A percentile compares a stretch with the other conserved stretches of the same genome.
phyloP scores from a whole-genome alignment of 257 asterid genomes.

The Rubia yunnanensis region DNA sequence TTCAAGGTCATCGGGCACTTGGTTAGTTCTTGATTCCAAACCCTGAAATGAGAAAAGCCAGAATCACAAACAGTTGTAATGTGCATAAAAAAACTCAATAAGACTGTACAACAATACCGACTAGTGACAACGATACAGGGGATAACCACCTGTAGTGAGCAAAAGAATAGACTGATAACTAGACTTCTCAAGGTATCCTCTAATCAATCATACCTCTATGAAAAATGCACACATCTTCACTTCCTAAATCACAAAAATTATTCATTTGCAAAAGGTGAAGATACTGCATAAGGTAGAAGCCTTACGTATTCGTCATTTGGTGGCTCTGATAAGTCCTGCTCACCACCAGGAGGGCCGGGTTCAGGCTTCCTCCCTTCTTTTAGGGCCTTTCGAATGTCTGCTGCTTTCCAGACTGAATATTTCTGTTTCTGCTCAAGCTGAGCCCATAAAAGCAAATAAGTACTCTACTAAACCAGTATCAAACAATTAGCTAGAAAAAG shows the following conservation, averaged over 20 bases:
- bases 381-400: constrained; percentile 90
- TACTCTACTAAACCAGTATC: background rate
- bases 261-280: background rate
- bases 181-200: background rate
- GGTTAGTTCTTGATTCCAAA: constrained; percentile 29
- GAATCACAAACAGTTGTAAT: constrained; percentile 3
- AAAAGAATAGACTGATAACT: background rate
- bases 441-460: constrained; percentile 13
- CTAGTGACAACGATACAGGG: background rate
- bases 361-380: constrained; percentile 93
- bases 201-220: background rate
- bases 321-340: constrained; percentile 35
- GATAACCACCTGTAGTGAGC: background rate
- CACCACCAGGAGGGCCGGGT: constrained; percentile 97
- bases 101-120: background rate
- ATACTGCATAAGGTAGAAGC: constrained; percentile 2
- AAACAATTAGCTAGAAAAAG: background rate
- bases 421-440: constrained; percentile 96
- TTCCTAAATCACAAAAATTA: background rate
- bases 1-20: constrained; percentile 13
- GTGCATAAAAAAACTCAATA: background rate
- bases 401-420: constrained; percentile 98
- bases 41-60: constrained; percentile 36
- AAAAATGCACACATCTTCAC: background rate
- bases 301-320: constrained; percentile 48